Evolutionary conservation across 495 filamentous ascomycete genomes (phyloP).

Genomic region (Margaritispora aquatica): DNA sequence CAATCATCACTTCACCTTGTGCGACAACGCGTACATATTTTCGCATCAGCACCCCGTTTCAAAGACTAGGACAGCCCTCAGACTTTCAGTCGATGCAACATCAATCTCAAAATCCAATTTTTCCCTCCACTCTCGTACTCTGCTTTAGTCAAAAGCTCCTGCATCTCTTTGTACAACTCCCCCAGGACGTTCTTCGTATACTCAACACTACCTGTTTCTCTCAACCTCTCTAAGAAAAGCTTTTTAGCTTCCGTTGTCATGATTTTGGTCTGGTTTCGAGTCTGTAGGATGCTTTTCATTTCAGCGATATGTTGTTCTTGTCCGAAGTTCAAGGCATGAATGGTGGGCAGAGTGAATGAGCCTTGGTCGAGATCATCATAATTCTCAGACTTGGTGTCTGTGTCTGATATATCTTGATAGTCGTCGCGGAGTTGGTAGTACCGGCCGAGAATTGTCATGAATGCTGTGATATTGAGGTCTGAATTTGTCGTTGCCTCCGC

Average conservation of each 20-base stretch:
- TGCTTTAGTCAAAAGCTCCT: background rate
- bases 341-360: background rate
- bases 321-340: background rate
- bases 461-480: conserved; percentile 15
- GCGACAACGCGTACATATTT: no score
- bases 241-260: background rate
- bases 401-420: background rate
- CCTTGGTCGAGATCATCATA: background rate
- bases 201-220: background rate
- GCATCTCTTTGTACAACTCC: background rate
- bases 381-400: background rate
- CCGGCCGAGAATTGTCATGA: conserved; percentile 24
- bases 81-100: background rate
- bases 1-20: no score
- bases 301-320: background rate
- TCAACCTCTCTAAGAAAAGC: background rate
- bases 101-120: conserved; percentile 5
- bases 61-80: no score
- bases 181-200: background rate
- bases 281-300: background rate
- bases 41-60: no score
- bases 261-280: background rate
- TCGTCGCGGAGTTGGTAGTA: conserved; percentile 24
- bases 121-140: background rate
- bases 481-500: background rate